Evolutionary conservation across 1,139 yeast genomes (phyloP).

Genomic region (Saccharomyces hybrid): DNA sequence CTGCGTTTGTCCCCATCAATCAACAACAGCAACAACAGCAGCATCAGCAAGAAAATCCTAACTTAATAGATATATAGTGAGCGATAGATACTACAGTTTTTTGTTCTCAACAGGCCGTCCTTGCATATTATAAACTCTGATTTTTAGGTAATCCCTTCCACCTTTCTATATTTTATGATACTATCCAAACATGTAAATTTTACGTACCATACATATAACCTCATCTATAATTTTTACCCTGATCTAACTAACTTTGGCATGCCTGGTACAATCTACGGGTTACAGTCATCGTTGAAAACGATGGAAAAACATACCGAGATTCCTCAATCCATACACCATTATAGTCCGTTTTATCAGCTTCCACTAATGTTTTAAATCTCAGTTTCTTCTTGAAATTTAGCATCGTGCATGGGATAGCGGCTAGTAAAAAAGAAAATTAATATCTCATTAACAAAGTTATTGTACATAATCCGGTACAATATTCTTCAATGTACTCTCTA

Average conservation of each 20-base stretch:
- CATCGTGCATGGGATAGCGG: background rate
- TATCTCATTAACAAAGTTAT: background rate
- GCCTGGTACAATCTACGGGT: background rate
- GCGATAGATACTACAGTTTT: conserved; percentile 5
- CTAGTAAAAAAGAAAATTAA: background rate
- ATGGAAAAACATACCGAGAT: background rate
- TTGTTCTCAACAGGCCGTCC: background rate
- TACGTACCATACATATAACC: background rate
- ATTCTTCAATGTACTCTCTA: background rate
- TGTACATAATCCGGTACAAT: background rate
- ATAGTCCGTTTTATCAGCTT: background rate
- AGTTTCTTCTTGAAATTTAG: background rate
- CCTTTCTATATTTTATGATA: background rate
- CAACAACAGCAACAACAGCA: conserved; percentile 7
- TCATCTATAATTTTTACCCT: background rate
- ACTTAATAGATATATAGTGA: conserved; percentile 2
- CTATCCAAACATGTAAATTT: background rate
- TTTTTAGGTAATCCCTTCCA: background rate
- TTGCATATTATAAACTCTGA: background rate
- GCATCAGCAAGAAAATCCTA: conserved; percentile 3
- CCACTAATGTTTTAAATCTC: background rate
- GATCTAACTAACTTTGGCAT: background rate
- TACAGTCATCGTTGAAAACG: background rate
- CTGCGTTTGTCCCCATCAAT: background rate
- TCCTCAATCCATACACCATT: background rate